Base-by-base conservation (phyloP, 345 rosid genomes). In the Salix exigua region DNA sequence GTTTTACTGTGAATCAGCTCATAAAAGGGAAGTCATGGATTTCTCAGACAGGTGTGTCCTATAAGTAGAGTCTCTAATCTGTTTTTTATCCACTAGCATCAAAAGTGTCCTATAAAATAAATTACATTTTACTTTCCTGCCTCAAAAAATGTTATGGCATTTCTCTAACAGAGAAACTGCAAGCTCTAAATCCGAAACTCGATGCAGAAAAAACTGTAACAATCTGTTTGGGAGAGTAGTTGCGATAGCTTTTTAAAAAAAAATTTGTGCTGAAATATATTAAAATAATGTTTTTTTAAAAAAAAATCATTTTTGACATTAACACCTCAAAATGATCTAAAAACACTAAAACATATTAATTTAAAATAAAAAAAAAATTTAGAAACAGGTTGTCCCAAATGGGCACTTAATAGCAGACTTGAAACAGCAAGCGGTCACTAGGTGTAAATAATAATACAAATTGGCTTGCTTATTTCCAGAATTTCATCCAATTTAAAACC, bases 401-500 rank as follows among this genome's bases (percentile, higher is more conserved):
- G 4, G 31, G 4, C 4, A 5, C 87, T 86, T 93, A 79, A 89
- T 89, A 30, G 91, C 90, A 16, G 95, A 85, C 82, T 96, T 96
- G 89, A 91, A 92, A 6, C 99, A 97, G 73, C 96, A 92, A 38
- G 93, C 99, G 0, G 97, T 96, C 11, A 96, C 97, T 26, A 93
- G 21, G 90, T 77, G 77, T 93, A 96, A n/a, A 96, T 87, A 63
- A 93, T 86, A 48, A 93, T 92, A 75, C 92, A 86, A 30, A 93
- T 83, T n/a, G 97, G 99, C 81, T 88, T 92, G 74, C 93, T 85
- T 70, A 86, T 83, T 74, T 82, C 79, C 8, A 89, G 82, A 78
- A 87, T 86, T 70, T 91, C 94, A 73, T 91, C 80, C 0, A 95
- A 85, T 74, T 37, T 82, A 5, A 73, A 78, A 3, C 91, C 94